Evolutionary conservation across 1,139 yeast genomes (phyloP).

Genomic region (Candida gigantensis): DNA sequence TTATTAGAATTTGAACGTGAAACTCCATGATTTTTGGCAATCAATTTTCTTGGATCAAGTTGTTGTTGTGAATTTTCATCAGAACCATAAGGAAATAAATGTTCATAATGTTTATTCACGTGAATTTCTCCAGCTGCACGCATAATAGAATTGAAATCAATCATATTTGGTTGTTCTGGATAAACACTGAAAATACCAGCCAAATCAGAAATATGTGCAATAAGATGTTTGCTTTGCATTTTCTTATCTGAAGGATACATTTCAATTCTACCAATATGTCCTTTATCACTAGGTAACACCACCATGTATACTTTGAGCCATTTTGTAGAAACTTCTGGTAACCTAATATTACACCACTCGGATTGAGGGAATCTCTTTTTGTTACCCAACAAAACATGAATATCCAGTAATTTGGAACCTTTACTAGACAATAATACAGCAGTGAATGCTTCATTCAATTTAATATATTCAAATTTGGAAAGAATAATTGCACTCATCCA

Average conservation of each 20-base stretch:
- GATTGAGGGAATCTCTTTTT: slow-evolving; percentile 45
- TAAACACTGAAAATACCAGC: slow-evolving; percentile 50
- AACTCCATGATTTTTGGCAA: slow-evolving; percentile 12
- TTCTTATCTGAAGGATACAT: slow-evolving; percentile 45
- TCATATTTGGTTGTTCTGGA: slow-evolving; percentile 55
- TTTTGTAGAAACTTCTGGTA: slow-evolving; percentile 56
- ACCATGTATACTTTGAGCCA: slow-evolving; percentile 56
- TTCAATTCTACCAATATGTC: slow-evolving; percentile 47
- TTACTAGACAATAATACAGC: slow-evolving; percentile 58
- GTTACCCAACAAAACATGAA: slow-evolving; percentile 51
- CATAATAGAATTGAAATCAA: slow-evolving; percentile 54
- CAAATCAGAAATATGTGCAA: slow-evolving; percentile 47
- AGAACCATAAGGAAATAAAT: slow-evolving; percentile 22
- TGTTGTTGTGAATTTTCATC: slow-evolving; percentile 10
- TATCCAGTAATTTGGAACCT: slow-evolving; percentile 54
- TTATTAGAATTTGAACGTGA: slow-evolving; percentile 12
- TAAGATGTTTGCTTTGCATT: slow-evolving; percentile 44
- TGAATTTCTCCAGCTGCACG: slow-evolving; percentile 52
- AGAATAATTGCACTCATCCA: slow-evolving; percentile 52
- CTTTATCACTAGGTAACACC: slow-evolving; percentile 44
- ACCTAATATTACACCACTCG: slow-evolving; percentile 59
- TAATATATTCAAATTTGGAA: slow-evolving; percentile 50
- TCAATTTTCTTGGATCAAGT: slow-evolving; percentile 13
- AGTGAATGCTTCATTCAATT: slow-evolving; percentile 56
- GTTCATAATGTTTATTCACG: slow-evolving; percentile 43